Evolutionary conservation across 1,284 basidiomycete genomes (phyloP).

Genomic region (Bjerkandera adusta): DNA sequence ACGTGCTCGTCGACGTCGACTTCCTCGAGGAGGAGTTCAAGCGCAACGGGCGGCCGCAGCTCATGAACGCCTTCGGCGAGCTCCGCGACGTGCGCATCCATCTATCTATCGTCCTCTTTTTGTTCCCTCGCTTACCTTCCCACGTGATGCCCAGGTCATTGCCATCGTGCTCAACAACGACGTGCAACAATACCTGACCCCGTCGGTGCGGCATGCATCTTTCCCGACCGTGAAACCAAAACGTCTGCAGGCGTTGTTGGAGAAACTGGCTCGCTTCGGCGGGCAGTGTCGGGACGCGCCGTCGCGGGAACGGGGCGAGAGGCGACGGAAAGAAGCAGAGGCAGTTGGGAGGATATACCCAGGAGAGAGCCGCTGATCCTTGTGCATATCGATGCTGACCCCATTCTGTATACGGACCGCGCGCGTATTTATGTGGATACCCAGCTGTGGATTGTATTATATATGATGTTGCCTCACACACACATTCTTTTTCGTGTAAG

Average conservation of each 20-base stretch:
- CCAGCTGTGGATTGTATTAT: slow-evolving; percentile 14
- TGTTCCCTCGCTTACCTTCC: background rate
- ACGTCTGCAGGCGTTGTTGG: slow-evolving; percentile 72
- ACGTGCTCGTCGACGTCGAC: slow-evolving; percentile 79
- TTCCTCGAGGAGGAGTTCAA: slow-evolving; percentile 85
- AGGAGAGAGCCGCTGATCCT: slow-evolving; percentile 48
- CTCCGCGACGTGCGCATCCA: slow-evolving; percentile 65
- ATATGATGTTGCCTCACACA: slow-evolving; percentile 15
- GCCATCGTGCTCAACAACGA: slow-evolving; percentile 74
- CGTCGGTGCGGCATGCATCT: slow-evolving; percentile 68
- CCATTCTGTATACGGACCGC: slow-evolving; percentile 1
- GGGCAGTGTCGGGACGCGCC: slow-evolving; percentile 55
- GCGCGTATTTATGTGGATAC: slow-evolving; percentile 15
- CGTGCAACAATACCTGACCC: slow-evolving; percentile 79
- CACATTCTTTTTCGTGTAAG: slow-evolving; percentile 22
- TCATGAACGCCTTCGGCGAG: slow-evolving; percentile 79
- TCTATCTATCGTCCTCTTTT: slow-evolving; percentile 7
- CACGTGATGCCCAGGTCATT: slow-evolving; percentile 54
- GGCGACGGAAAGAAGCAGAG: slow-evolving; percentile 78
- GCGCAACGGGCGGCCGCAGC: slow-evolving; percentile 65
- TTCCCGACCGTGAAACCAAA: slow-evolving; percentile 75
- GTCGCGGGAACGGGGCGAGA: slow-evolving; percentile 64
- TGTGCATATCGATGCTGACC: slow-evolving; percentile 7
- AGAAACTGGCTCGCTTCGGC: slow-evolving; percentile 77
- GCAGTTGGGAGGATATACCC: slow-evolving; percentile 67